These are phyloP conservation scores for Cucumis melo DNA, from an alignment of 306 rosid species.

Conservation along the genomic window DNA sequence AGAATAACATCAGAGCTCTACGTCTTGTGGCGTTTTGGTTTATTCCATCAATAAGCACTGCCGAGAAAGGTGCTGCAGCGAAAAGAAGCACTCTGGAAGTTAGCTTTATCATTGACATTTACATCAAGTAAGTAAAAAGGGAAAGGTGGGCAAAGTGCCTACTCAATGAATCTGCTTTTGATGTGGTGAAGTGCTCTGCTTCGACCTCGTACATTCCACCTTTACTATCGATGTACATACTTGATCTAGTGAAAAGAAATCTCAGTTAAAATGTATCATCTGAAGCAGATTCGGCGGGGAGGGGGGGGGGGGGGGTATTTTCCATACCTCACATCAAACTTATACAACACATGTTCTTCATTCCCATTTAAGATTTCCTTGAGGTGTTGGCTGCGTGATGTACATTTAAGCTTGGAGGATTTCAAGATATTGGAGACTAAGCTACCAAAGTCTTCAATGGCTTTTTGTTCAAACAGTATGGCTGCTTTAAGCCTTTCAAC, in stretches of 20 bases:
- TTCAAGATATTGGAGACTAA: constrained; percentile 64
- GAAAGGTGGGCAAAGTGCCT: neutral
- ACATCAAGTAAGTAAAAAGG: neutral
- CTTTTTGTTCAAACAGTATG: constrained; percentile 43
- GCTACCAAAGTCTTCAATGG: constrained; percentile 35
- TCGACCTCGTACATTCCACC: constrained; percentile 55
- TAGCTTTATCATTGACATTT: too few relatives aligned
- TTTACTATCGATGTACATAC: constrained; percentile 38
- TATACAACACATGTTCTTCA: constrained; percentile 33
- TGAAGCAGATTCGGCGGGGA: neutral
- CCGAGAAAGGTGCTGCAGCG: constrained; percentile 51
- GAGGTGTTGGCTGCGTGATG: constrained; percentile 51
- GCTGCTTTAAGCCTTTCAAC: constrained; percentile 44
- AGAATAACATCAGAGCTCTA: constrained; percentile 63
- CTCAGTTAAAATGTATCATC: neutral
- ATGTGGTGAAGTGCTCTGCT: constrained; percentile 36
- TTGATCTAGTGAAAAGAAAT: constrained; percentile 34
- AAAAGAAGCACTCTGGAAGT: neutral
- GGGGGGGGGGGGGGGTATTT: too few relatives aligned
- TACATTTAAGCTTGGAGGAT: constrained; percentile 35
- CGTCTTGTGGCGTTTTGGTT: constrained; percentile 71
- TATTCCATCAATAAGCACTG: constrained; percentile 69
- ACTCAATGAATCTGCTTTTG: constrained; percentile 70
- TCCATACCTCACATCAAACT: constrained; percentile 57
- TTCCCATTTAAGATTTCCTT: constrained; percentile 38